Evolutionary conservation across 2,329 filamentous ascomycete genomes (phyloP), one percentile per base, ranked within the genome.

Genomic region (Ophiostoma perfectum): DNA sequence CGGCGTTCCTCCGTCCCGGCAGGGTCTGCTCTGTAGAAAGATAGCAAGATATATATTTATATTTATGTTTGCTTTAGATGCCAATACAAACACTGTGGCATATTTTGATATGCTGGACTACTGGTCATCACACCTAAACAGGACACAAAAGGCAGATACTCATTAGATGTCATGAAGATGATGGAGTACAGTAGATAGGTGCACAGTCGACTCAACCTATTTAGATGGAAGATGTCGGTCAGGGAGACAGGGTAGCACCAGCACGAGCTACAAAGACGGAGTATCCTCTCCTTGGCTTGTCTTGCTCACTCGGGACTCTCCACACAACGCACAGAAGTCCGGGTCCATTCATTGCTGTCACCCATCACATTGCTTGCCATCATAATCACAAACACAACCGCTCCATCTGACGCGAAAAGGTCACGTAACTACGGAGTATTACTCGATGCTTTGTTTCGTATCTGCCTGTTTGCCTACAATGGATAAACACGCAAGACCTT

Each of bases 41-140:
- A n/a, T 55, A 8, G 18, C 4, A 4, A 27, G 0, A 27, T 36
- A 11, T 27, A 14, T 55, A 27, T 9, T 55, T 27, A 16, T 47
- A 55, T 55, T 55, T 55, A 55, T 27, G 27, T 55, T 55, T 36
- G 49, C 7, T 27, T 3, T 11, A 2, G 14, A 52, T 3, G 12
- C 27, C 27, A 27, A 27, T 27, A 27, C 27, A 27, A 2, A 27
- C 27, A 27, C 2, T 27, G 27, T 27, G 27, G 27, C 4, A 55
- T 27, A 55, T 27, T 55, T 36, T 55, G 49, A 55, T 36, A 55
- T 55, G 18, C 49, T 55, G 49, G 49, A 27, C 27, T 2, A 27
- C 18, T 55, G 18, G 45, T 55, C 49, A 55, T 55, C n/a, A 55
- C n/a, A 55, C 49, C 18, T 55, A 18, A 55, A 27, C n/a, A 55